Percentiles rank a stretch among this genome's conserved stretches.
Conservation (phyloP, 2,329 filamentous ascomycete species). For the Paracorniculantispora psalliotae region DNA sequence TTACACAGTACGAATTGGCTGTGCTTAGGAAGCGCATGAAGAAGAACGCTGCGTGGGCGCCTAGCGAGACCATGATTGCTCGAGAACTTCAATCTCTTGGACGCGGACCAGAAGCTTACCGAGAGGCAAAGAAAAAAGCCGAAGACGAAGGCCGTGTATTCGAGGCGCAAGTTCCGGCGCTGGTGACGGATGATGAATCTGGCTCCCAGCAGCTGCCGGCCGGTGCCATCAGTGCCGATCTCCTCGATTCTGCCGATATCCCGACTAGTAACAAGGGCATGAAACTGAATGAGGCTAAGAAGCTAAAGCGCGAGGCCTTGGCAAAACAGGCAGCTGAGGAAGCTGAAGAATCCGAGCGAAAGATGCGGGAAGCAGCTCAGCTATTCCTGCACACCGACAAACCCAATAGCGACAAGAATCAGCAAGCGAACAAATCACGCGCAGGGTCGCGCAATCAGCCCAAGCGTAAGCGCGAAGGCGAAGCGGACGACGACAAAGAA, state of each 20-base stretch:
- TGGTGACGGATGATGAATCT: slow-evolving; percentile 43
- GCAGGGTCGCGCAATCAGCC: slow-evolving; percentile 29
- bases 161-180: slow-evolving; percentile 34
- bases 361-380: slow-evolving; percentile 45
- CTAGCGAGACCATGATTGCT: slow-evolving; percentile 80
- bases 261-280: slow-evolving; percentile 67
- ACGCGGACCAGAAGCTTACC: slow-evolving; percentile 59
- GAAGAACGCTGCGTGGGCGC: slow-evolving; percentile 83
- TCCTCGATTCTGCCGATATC: slow-evolving; percentile 55
- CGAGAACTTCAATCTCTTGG: slow-evolving; percentile 68
- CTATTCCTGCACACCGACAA: slow-evolving; percentile 33
- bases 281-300: slow-evolving; percentile 74
- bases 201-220: slow-evolving; percentile 50
- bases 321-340: slow-evolving; percentile 59
- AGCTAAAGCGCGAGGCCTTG: slow-evolving; percentile 62
- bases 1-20: slow-evolving; percentile 61
- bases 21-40: slow-evolving; percentile 80
- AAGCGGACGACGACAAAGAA: slow-evolving; percentile 26
- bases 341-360: slow-evolving; percentile 52
- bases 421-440: slow-evolving; percentile 24
- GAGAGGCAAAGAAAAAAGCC: slow-evolving; percentile 57
- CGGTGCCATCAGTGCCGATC: slow-evolving; percentile 55
- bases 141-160: slow-evolving; percentile 62
- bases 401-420: slow-evolving; percentile 17
- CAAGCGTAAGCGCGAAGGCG: slow-evolving; percentile 43